These are phyloP conservation scores for Microdochium bolleyi DNA, from an alignment of 2,329 filamentous ascomycete species.

Conservation along the genomic window DNA sequence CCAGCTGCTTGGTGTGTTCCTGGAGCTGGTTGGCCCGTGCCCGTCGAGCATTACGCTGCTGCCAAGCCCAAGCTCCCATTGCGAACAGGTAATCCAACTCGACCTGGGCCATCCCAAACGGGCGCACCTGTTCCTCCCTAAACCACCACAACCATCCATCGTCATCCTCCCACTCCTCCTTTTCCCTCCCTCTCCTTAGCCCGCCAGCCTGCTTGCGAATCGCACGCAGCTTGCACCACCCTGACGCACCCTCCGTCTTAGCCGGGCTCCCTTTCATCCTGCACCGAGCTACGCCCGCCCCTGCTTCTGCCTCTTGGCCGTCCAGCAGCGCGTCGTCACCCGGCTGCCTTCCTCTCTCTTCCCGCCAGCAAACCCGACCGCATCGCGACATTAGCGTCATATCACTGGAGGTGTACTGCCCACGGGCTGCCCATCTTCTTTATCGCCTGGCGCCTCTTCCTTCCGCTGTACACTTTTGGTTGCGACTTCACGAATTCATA, in stretches of 20 bases:
- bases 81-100: constrained; percentile 20
- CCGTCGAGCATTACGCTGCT: neutral
- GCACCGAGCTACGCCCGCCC: neutral
- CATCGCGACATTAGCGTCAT: neutral
- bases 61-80: constrained; percentile 15
- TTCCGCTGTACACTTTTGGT: neutral
- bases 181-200: constrained; percentile 2
- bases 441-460: neutral
- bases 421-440: neutral
- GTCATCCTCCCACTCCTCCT: constrained; percentile 4
- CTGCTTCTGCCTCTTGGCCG: neutral
- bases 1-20: neutral
- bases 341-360: neutral
- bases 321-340: neutral
- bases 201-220: neutral
- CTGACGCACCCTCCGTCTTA: neutral
- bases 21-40: neutral
- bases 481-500: constrained; percentile 1
- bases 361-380: neutral
- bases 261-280: neutral
- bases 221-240: neutral
- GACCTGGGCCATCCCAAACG: neutral
- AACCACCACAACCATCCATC: constrained; percentile 8
- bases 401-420: neutral
- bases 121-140: constrained; percentile 6